A percentile compares a stretch with the other conserved stretches of the same genome.
Conservation (phyloP, 192 early-diverging fungal genomes). For the Coemansia sp. region DNA sequence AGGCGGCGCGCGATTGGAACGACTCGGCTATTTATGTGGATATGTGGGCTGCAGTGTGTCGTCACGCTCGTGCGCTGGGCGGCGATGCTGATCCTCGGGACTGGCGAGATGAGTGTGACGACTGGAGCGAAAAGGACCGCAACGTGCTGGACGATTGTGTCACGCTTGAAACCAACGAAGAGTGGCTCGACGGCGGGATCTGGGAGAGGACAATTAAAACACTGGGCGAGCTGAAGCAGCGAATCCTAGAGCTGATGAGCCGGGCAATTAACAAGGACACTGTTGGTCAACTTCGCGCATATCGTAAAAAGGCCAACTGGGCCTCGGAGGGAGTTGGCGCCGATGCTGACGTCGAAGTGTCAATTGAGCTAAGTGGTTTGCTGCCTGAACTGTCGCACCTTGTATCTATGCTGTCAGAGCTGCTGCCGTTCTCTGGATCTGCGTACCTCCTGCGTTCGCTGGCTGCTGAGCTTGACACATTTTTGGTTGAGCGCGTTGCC, state of each 20-base stretch:
- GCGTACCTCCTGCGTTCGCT: constrained; percentile 25
- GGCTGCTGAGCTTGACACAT: constrained; percentile 34
- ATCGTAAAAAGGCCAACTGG: constrained; percentile 45
- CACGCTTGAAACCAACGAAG: constrained; percentile 3
- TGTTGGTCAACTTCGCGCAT: constrained; percentile 37
- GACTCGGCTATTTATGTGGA: constrained; percentile 37
- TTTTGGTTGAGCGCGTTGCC: constrained; percentile 41
- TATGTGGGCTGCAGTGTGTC: constrained; percentile 48
- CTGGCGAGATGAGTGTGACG: constrained; percentile 43
- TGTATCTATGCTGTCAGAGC: constrained; percentile 9
- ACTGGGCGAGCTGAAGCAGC: constrained; percentile 33
- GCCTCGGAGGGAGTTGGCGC: background rate
- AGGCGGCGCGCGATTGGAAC: constrained; percentile 49
- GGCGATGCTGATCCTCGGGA: constrained; percentile 32
- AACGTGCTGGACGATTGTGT: constrained; percentile 18
- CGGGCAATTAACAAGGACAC: constrained; percentile 40
- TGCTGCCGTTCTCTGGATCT: constrained; percentile 29
- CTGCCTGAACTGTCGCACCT: constrained; percentile 31
- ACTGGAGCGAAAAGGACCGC: constrained; percentile 29
- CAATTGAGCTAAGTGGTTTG: constrained; percentile 23
- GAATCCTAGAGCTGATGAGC: constrained; percentile 29
- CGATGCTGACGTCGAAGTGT: constrained; percentile 12
- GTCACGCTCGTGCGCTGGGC: constrained; percentile 18
- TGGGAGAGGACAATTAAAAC: constrained; percentile 43
- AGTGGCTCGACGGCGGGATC: constrained; percentile 48